Conservation (phyloP, 331 rosid genomes). For the Quercus tomentella region DNA sequence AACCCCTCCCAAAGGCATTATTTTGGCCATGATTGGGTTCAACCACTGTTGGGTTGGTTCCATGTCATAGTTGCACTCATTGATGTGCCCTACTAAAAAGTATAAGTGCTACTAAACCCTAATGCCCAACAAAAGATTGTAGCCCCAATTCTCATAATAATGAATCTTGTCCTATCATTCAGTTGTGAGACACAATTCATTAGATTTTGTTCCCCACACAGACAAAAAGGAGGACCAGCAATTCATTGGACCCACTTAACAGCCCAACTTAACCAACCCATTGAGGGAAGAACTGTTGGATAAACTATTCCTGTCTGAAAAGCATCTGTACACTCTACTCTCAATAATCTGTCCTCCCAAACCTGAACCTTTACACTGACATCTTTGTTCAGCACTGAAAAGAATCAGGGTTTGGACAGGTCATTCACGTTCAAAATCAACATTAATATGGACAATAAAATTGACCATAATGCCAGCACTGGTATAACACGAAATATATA, state of each 20-base stretch:
- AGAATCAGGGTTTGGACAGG: background rate
- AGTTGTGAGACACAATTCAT: background rate
- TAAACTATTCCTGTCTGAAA: background rate
- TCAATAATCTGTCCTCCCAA: background rate
- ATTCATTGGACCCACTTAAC: background rate
- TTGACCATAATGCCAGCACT: background rate
- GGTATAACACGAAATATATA: background rate
- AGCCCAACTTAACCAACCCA: background rate
- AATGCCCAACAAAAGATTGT: background rate
- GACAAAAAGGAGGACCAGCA: background rate
- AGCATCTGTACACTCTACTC: too few relatives aligned
- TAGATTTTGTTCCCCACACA: background rate
- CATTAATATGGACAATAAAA: background rate
- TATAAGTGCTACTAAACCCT: background rate
- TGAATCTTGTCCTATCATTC: background rate
- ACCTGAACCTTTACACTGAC: background rate
- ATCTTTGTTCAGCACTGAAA: background rate
- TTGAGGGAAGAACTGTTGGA: background rate
- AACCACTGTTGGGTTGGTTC: background rate
- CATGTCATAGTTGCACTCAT: conserved; percentile 5
- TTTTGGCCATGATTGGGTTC: background rate
- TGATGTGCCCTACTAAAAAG: background rate
- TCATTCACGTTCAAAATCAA: background rate
- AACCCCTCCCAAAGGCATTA: background rate
- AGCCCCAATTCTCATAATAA: background rate